phyloP scores from a whole-genome alignment of 2,329 filamentous ascomycete species.

The Juglanconis juglandina region DNA sequence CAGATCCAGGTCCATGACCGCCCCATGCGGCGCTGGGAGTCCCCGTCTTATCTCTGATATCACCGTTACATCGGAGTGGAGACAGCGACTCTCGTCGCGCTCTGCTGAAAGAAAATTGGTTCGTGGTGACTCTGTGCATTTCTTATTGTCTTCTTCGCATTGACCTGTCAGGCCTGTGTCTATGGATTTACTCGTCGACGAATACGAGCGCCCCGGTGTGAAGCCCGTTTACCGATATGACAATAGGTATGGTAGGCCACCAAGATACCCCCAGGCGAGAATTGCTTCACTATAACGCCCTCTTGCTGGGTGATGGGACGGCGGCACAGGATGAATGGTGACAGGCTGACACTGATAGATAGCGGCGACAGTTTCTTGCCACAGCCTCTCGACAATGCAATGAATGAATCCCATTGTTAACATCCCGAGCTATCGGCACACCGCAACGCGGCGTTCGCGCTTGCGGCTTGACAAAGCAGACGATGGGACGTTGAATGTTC shows the following conservation, averaged over 20 bases:
- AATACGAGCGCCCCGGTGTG: no score
- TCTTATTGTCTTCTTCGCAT: neutral
- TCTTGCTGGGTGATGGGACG: neutral
- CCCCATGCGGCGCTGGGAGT: constrained; percentile 1
- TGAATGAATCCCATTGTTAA: neutral
- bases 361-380: neutral
- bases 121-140: no score
- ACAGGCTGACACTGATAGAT: neutral
- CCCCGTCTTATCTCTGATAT: constrained; percentile 1
- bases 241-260: no score
- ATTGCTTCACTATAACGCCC: neutral
- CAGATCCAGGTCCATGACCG: neutral
- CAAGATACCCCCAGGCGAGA: neutral
- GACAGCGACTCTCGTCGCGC: constrained; percentile 6
- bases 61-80: constrained; percentile 4
- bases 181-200: neutral
- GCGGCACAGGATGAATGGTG: neutral
- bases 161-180: neutral
- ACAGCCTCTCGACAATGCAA: neutral
- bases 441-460: neutral
- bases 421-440: neutral
- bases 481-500: neutral
- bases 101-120: neutral
- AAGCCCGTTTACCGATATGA: no score
- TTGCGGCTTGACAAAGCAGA: neutral